A percentile compares a stretch with the other conserved stretches of the same genome.
These are phyloP conservation scores for Blastobotrys peoriensis DNA, from an alignment of 805 yeast species.

Conservation along the genomic window DNA sequence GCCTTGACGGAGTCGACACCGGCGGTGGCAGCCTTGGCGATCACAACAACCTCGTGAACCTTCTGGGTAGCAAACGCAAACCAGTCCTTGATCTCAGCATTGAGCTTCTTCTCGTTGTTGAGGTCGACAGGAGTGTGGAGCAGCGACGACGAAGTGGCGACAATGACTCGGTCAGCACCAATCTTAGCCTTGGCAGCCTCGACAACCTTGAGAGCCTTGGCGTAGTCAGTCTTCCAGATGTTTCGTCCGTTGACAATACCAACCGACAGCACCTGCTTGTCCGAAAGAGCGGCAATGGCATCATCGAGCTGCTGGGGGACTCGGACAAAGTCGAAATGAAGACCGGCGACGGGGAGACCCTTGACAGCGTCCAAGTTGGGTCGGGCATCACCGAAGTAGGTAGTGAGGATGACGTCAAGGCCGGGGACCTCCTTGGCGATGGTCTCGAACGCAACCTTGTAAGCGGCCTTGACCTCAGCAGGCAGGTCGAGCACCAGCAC, in stretches of 20 bases:
- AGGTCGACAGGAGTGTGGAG: slow-evolving; percentile 98
- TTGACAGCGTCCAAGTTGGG: slow-evolving; percentile 90
- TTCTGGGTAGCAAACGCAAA: slow-evolving; percentile 98
- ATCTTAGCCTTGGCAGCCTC: slow-evolving; percentile 76
- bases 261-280: slow-evolving; percentile 77
- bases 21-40: slow-evolving; percentile 83
- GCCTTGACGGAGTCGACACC: slow-evolving; percentile 60
- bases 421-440: slow-evolving; percentile 60
- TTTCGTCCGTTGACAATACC: slow-evolving; percentile 99
- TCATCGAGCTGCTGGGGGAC: slow-evolving; percentile 92
- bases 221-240: slow-evolving; percentile 96
- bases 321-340: slow-evolving; percentile 96
- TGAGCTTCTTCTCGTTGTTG: slow-evolving; percentile 83
- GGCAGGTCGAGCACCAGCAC: slow-evolving; percentile 90
- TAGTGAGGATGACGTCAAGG: slow-evolving; percentile 77
- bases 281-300: slow-evolving; percentile 59
- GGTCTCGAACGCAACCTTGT: slow-evolving; percentile 78
- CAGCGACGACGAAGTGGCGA: slow-evolving; percentile 93
- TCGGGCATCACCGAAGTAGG: slow-evolving; percentile 98
- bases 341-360: slow-evolving; percentile 87
- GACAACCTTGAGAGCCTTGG: slow-evolving; percentile 78
- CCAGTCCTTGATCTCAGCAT: slow-evolving; percentile 91
- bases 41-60: slow-evolving; percentile 80
- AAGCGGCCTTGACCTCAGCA: slow-evolving; percentile 74
- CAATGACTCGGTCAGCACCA: slow-evolving; percentile 67